Percentiles rank a stretch among this genome's conserved stretches.
Evolutionary conservation across 2,329 filamentous ascomycete species (phyloP).

Genomic region (Diaporthe batatas): DNA sequence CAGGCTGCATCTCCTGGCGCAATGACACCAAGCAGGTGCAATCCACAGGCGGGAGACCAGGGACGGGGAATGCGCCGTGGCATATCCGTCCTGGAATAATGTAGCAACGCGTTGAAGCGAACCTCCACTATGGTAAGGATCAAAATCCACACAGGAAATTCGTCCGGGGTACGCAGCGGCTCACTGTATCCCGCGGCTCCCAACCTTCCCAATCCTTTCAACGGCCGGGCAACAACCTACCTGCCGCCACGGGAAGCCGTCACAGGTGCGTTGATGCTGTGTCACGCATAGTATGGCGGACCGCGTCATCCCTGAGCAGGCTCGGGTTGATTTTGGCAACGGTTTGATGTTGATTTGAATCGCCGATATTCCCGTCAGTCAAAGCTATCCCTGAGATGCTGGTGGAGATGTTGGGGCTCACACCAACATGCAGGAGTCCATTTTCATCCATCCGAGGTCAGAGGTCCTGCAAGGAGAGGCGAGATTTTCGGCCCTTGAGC

Average conservation of each 20-base stretch:
- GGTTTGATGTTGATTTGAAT: not conserved
- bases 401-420: not conserved
- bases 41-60: slow-evolving; percentile 39
- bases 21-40: slow-evolving; percentile 37
- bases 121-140: slow-evolving; percentile 40
- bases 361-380: slow-evolving; percentile 7
- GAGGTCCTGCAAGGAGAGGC: not conserved
- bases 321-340: slow-evolving; percentile 15
- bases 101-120: slow-evolving; percentile 31
- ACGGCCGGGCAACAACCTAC: slow-evolving; percentile 28
- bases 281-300: not conserved
- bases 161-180: slow-evolving; percentile 39
- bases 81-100: slow-evolving; percentile 39
- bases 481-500: not conserved
- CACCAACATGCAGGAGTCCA: not conserved
- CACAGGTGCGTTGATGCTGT: slow-evolving; percentile 18
- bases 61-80: slow-evolving; percentile 39
- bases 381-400: not conserved
- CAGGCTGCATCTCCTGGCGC: slow-evolving; percentile 32
- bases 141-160: slow-evolving; percentile 40
- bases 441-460: not conserved
- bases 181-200: slow-evolving; percentile 33
- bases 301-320: slow-evolving; percentile 19
- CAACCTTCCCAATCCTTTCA: slow-evolving; percentile 40
- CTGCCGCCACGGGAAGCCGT: slow-evolving; percentile 24